Evolutionary conservation across 345 rosid species (phyloP).

Genomic region (Noccaea bulbosa): DNA sequence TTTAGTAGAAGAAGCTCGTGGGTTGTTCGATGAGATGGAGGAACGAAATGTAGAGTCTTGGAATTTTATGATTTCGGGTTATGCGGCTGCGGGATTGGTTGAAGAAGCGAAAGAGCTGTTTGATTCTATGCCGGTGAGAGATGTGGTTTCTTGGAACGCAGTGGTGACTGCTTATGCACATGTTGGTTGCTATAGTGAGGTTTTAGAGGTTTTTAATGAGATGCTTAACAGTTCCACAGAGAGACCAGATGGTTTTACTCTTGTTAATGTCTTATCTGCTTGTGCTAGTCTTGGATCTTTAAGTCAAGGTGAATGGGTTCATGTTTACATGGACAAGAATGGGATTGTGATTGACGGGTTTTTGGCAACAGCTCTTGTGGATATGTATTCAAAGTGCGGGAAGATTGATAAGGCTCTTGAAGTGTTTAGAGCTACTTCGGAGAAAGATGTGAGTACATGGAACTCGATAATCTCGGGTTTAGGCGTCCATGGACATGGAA

Average conservation of each 20-base stretch:
- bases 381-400: constrained; percentile 64
- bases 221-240: constrained; percentile 43
- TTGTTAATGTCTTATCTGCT: constrained; percentile 53
- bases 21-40: constrained; percentile 52
- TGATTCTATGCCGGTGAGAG: constrained; percentile 47
- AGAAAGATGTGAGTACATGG: constrained; percentile 57
- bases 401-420: constrained; percentile 54
- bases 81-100: constrained; percentile 43
- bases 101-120: constrained; percentile 46
- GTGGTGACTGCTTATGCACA: constrained; percentile 48
- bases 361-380: constrained; percentile 59
- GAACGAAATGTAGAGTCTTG: constrained; percentile 54
- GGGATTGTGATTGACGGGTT: constrained; percentile 45
- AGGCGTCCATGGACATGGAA: constrained; percentile 50
- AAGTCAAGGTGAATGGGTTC: constrained; percentile 56
- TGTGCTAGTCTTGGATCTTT: constrained; percentile 56
- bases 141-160: constrained; percentile 57
- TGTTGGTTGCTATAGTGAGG: constrained; percentile 42
- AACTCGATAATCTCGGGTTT: constrained; percentile 59
- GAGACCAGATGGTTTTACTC: constrained; percentile 48
- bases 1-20: constrained; percentile 45
- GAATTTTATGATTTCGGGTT: constrained; percentile 60
- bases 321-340: constrained; percentile 48
- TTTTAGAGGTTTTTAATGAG: constrained; percentile 47
- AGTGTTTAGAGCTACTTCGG: constrained; percentile 46